Base-by-base conservation (phyloP, 495 filamentous ascomycete species). In the Penicillium simplicissimum region DNA sequence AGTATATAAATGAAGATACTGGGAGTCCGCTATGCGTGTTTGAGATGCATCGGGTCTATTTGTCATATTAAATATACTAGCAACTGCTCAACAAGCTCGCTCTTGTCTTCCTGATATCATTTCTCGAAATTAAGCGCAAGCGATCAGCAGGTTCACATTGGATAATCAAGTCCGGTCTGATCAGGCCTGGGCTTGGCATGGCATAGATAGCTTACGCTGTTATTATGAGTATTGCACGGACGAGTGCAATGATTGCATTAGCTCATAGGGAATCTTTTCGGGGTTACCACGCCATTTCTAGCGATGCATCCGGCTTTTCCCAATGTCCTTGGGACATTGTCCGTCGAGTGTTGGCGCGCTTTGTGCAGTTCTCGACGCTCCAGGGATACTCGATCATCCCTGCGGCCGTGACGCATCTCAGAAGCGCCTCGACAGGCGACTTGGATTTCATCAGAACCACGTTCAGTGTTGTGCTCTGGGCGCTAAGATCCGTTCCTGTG, bases 331-430 rank as follows among this genome's bases (percentile, higher is more conserved):
- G 10, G n/a, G 3, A 8, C 17, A 25, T n/a, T 6, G 17, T 23
- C 3, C 37, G 28, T 14, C 7, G 47, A 36, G 31, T 11, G 1
- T 14, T n/a, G 14, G 37, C 25, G 42, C 43, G 43, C 28, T 58
- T 58, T 51, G n/a, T 2, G 35, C 60, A 64, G 8, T 58, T 54
- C 1, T 49, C 48, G 21, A 38, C 19, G 23, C 8, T 59, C 57
- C 51, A 69, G 6, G 43, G 28, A 47, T 17, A 52, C 1, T 57
- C 57, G 10, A 62, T 58, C 5, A 72, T 54, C 3, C 59, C 65
- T 17, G 70, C 59, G 9, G 74, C 72, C 15, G 78, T 76, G 59
- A 75, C 79, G 13, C 77, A 74, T 58, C 80, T 85, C 19, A 84
- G 58, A 21, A 86, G 61, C 6, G 80, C 78, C 55, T 86, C 79